Evolutionary conservation across 2,329 filamentous ascomycete genomes (phyloP).

Genomic region (Helminthosporium solani): DNA sequence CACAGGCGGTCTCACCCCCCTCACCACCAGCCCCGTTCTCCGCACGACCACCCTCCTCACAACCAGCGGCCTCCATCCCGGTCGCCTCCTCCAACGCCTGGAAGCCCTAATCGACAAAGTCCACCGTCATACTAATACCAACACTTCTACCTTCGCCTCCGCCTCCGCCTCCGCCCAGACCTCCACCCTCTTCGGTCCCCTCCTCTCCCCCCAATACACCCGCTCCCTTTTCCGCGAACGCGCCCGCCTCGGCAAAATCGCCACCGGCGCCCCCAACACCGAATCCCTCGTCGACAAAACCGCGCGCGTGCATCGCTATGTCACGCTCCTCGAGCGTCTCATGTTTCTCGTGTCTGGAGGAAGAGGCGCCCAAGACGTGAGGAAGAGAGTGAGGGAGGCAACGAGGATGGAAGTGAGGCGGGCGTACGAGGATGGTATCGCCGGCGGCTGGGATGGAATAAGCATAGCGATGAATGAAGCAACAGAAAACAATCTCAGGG

Average conservation of each 20-base stretch:
- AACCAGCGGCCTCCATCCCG: constrained; percentile 26
- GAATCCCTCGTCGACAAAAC: constrained; percentile 28
- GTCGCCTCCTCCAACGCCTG: constrained; percentile 36
- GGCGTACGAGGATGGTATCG: constrained; percentile 24
- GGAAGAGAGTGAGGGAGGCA: constrained; percentile 21
- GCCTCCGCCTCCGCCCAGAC: too few relatives aligned
- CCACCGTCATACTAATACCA: constrained; percentile 24
- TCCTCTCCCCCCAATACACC: constrained; percentile 26
- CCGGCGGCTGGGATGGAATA: neutral
- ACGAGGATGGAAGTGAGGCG: constrained; percentile 21
- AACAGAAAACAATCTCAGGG: too few relatives aligned
- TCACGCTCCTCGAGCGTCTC: constrained; percentile 30
- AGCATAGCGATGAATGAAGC: too few relatives aligned
- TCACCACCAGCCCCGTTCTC: constrained; percentile 25
- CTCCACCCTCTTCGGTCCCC: constrained; percentile 15
- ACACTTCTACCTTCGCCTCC: constrained; percentile 26
- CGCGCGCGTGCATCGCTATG: constrained; percentile 31
- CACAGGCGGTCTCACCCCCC: constrained; percentile 27
- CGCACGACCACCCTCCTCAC: constrained; percentile 29
- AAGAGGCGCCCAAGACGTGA: constrained; percentile 21
- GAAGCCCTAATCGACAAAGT: constrained; percentile 39
- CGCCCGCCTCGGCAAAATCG: constrained; percentile 27
- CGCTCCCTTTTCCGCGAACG: constrained; percentile 29
- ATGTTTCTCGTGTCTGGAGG: constrained; percentile 29
- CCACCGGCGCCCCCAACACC: constrained; percentile 10